Conservation (phyloP, 768 basidiomycete species). For the Phlegmacium glaucopus region DNA sequence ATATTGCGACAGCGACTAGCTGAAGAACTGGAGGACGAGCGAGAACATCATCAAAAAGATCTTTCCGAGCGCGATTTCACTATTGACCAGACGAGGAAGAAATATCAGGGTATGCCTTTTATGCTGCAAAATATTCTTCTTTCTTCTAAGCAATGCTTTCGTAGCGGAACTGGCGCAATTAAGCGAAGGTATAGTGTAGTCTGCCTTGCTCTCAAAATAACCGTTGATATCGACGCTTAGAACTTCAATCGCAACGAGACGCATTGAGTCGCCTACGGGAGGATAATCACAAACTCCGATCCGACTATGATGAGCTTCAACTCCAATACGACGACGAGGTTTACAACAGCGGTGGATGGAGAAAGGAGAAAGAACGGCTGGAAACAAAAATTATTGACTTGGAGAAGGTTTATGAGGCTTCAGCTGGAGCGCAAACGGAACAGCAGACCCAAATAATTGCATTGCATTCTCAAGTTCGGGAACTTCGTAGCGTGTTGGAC, state of each 20-base stretch:
- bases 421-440: constrained; percentile 67
- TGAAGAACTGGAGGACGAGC: constrained; percentile 76
- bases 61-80: constrained; percentile 77
- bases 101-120: constrained; percentile 65
- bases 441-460: constrained; percentile 84
- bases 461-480: constrained; percentile 82
- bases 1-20: constrained; percentile 63
- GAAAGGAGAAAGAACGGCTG: constrained; percentile 83
- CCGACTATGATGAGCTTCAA: constrained; percentile 74
- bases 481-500: constrained; percentile 75
- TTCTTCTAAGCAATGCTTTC: background rate
- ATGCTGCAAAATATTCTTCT: background rate
- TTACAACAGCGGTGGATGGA: constrained; percentile 77
- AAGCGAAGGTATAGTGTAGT: constrained; percentile 59
- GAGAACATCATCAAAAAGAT: constrained; percentile 76
- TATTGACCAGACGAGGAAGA: constrained; percentile 78
- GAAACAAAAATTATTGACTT: constrained; percentile 79
- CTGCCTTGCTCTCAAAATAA: background rate
- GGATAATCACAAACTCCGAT: constrained; percentile 74
- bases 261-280: constrained; percentile 73
- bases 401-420: constrained; percentile 71
- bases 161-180: constrained; percentile 75
- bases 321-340: constrained; percentile 74
- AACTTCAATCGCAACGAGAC: constrained; percentile 77
- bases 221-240: constrained; percentile 29